A percentile compares a stretch with the other conserved stretches of the same genome.
Evolutionary conservation across 225 moss, liverwort and hornwort species (phyloP).

Genomic region (Pseudisothecium myosuroides): DNA sequence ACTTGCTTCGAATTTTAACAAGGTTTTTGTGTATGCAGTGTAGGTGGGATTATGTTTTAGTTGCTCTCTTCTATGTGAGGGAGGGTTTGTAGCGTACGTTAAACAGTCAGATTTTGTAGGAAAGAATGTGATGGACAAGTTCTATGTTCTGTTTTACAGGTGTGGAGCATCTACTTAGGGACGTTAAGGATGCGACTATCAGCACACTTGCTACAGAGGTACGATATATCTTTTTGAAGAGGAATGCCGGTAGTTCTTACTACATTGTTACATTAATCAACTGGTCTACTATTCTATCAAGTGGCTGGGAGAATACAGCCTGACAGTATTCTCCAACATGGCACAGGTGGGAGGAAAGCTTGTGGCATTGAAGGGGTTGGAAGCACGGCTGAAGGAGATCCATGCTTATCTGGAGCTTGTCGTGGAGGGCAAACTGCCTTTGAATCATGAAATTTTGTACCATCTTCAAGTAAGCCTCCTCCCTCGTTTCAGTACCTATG

Average conservation of each 20-base stretch:
- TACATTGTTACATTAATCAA: not conserved
- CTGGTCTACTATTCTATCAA: not conserved
- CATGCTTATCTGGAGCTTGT: constrained; percentile 94
- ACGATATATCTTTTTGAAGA: not conserved
- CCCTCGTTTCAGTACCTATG: not conserved
- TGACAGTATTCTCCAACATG: not conserved
- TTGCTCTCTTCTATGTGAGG: not conserved
- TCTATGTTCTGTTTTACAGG: constrained; percentile 27
- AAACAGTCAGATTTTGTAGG: not conserved
- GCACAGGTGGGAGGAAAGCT: constrained; percentile 90
- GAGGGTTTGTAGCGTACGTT: not conserved
- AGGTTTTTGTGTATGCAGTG: not conserved
- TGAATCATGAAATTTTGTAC: constrained; percentile 96
- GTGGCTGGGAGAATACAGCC: not conserved
- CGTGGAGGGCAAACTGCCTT: constrained; percentile 85
- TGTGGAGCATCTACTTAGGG: constrained; percentile 92
- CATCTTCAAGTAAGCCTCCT: constrained; percentile 67
- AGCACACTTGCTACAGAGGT: constrained; percentile 99
- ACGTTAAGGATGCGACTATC: constrained; percentile 97
- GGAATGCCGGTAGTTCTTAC: not conserved
- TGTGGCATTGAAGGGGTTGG: constrained; percentile 94
- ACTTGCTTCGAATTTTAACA: not conserved
- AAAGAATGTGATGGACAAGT: not conserved
- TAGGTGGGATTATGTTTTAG: not conserved
- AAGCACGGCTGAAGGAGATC: constrained; percentile 90